Evolutionary conservation across 148 eudicot species (phyloP), one percentile per base, ranked within the genome.

Genomic region (Chenopodium berlandieri): DNA sequence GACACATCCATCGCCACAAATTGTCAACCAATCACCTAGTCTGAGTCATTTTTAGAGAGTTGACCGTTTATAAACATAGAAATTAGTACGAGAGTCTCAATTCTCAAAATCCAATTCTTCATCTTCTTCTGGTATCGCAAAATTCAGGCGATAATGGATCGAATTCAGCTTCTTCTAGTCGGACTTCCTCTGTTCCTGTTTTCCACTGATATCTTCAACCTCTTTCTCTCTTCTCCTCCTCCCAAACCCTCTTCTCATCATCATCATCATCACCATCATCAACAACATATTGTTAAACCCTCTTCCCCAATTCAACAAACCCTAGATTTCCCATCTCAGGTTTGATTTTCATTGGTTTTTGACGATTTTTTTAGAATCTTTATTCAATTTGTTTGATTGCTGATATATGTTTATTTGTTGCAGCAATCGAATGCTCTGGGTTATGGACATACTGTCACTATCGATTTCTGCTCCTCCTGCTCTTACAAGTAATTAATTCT

Each of bases 151-250:
- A 50, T 13, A 11, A 91, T 94, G 97, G 98, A 94, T 86, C 89
- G 94, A 48, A 75, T 88, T 9, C 93, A 90, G 73, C 78, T 92
- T 12, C 83, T 94, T 44, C 82, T 94, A 23, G 87, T 94, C 2
- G 97, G 97, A n/a, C 80, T 94, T 48, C 97, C 98, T 4, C 87
- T 93, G 9, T 92, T 94, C 86, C 88, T 92, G 73, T 89, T 92
- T 77, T 84, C 86, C 74, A 84, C 92, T 13, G 98, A 94, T 80
- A 69, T 94, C 40, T 32, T 87, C 82, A 87, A 88, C 66, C 92
- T 94, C 77, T 92, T 94, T 67, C 78, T 56, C 82, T 74, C 88
- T 7, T 78, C 87, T 2, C 96, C 93, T 62, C 87, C 95, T 13
- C 83, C 93, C 0, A 86, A 88, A 73, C 89, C 93, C 30, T 65